A percentile compares a stretch with the other conserved stretches of the same genome.
Conservation (phyloP, 306 rosid species). For the Macrotyloma uniflorum region DNA sequence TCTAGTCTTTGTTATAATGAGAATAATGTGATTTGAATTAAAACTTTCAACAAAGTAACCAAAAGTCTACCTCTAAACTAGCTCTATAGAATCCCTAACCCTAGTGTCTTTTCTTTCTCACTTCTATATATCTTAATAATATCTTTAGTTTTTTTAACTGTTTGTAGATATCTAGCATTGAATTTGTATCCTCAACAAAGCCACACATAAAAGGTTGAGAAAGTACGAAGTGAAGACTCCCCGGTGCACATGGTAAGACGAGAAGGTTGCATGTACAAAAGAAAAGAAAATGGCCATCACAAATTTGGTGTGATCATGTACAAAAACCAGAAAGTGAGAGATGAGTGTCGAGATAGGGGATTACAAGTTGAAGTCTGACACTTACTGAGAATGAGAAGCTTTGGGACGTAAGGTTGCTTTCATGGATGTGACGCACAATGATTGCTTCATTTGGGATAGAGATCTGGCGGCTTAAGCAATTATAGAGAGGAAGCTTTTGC, state of each 20-base stretch:
- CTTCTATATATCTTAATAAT: not conserved
- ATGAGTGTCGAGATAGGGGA: not conserved
- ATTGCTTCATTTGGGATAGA: conserved; percentile 28
- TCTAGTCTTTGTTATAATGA: no score
- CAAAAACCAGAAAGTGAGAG: not conserved
- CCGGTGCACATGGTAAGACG: not conserved
- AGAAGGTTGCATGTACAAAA: not conserved
- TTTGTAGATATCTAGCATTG: not conserved
- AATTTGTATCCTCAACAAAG: not conserved
- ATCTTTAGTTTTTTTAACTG: not conserved
- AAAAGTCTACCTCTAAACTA: not conserved
- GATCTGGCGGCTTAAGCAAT: conserved; percentile 35
- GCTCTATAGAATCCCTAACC: not conserved
- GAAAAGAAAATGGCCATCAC: not conserved
- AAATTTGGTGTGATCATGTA: not conserved
- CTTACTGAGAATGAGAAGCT: conserved; percentile 27
- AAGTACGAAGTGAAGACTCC: not conserved
- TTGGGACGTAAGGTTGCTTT: conserved; percentile 26
- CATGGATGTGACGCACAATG: conserved; percentile 42
- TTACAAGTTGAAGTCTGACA: conserved; percentile 8
- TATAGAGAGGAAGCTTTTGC: not conserved
- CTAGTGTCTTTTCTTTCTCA: not conserved
- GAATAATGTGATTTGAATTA: not conserved
- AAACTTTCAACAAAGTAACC: not conserved
- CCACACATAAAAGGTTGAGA: not conserved